Base-by-base conservation (phyloP, 352 stramenopile genomes). In the Pythium plurisporium region DNA sequence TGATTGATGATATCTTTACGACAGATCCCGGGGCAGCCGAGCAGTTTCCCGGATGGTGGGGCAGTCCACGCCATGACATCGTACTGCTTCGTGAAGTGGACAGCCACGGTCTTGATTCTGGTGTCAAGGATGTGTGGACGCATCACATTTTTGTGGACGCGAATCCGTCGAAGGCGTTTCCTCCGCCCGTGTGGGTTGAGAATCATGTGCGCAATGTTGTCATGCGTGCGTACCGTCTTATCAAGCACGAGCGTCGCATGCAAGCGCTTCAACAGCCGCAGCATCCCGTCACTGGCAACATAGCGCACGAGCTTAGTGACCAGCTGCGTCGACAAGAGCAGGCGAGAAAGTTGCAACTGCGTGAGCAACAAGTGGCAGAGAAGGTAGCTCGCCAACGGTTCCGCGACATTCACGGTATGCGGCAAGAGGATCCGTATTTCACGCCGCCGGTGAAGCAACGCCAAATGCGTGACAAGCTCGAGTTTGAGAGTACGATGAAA, bases 31-130 rank as follows among this genome's bases (percentile, higher is more conserved):
- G 50, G 2, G 17, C 36, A 9, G 50, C 48, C 2, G 46, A 52
- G 20, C 47, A 73, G 12, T 89, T 79, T 44, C 86, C 86, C 41
- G 17, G 29, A 33, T 95, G 86, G 86, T 95, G 86, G 86, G 77
- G 57, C 47, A 81, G 70, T 25, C 86, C 86, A 9, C 70, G 73
- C 10, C 82, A 89, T 54, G 86, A 95, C 38, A 86, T 91, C 55
- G 41, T 91, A 52, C 64, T 95, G 49, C 64, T 94, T 29, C 86
- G 93, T 62, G 84, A 79, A 40, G 77, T 94, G 19, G 86, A 94
- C 52, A 89, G 76, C 56, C 91, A 86, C 57, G 86, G 86, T 10
- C 61, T 95, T 31, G 86, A 93, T 48, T 72, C 91, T 33, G 71
- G 87, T 41, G 38, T 94, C 11, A 45, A 43, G 5, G 57, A 82